Evolutionary conservation across 345 rosid species (phyloP), one percentile per base, ranked within the genome.

Genomic region (Raphanus raphanistrum): DNA sequence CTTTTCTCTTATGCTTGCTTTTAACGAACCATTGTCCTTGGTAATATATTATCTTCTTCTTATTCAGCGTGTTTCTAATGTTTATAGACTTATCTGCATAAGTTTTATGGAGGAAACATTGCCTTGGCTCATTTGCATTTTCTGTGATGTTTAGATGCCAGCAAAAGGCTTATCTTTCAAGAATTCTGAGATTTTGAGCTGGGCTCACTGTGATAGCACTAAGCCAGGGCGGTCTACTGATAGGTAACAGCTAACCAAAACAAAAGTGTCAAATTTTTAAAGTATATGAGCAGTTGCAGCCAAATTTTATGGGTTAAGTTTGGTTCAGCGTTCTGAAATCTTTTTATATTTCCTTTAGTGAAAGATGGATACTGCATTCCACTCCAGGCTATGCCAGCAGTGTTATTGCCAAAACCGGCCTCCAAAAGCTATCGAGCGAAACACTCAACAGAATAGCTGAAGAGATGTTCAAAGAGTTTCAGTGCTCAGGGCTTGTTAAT

Each of bases 311-410:
- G 63, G 15, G 29, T 5, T 70, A 72, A 62, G 16, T n/a, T 55
- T 72, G 48, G 17, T 45, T 54, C 77, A 48, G 26, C 33, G 28
- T 25, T 43, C 25, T 64, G 41, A 58, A 2, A 54, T 48, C 41
- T 28, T 52, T 13, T 15, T 41, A 27, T 72, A 3, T 57, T 72
- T 41, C n/a, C 45, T 68, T 11, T 63, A 89, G 98, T 68, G 98
- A 93, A 84, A 82, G 89, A 57, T 93, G 98, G 98, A 87, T 90
- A 64, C 71, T 93, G 77, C 96, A 87, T 86, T 93, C 94, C 21
- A 90, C 92, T 5, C 77, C 57, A 67, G 86, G 84, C 60, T 90
- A 90, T 73, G 92, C 94, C 27, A 83, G 73, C 61, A 79, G 76
- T 29, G 63, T 91, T 62, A 87, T 93, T 64, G 82, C 87, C 3